Conservation (phyloP, 176 grass and related monocot species). For the Carex myosuroides region DNA sequence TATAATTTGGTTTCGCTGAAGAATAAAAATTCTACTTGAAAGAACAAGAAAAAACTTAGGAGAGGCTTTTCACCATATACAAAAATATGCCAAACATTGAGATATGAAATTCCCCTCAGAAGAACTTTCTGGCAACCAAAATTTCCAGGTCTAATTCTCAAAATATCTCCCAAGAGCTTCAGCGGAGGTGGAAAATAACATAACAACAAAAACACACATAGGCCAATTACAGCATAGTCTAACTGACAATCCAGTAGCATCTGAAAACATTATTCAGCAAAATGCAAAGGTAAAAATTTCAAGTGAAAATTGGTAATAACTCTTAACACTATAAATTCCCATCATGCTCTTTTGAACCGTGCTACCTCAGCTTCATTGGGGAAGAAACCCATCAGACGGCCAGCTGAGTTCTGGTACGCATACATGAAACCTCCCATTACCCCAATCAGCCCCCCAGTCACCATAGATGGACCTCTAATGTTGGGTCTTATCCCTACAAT, state of each 20-base stretch:
- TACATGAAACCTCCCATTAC: constrained; percentile 96
- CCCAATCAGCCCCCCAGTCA: constrained; percentile 82
- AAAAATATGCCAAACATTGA: not conserved
- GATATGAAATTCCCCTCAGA: not conserved
- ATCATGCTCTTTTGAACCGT: constrained; percentile 48
- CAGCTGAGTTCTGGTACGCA: constrained; percentile 94
- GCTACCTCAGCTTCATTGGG: constrained; percentile 82
- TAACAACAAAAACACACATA: not conserved
- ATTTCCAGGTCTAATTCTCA: not conserved
- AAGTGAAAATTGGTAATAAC: not conserved
- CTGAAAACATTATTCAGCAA: constrained; percentile 4
- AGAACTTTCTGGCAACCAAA: not conserved
- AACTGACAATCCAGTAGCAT: not conserved
- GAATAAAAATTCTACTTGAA: not conserved
- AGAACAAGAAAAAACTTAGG: not conserved
- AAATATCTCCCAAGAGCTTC: not conserved
- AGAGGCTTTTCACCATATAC: not conserved
- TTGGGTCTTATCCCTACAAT: constrained; percentile 84
- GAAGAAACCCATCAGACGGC: constrained; percentile 95
- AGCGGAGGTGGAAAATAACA: not conserved
- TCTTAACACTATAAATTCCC: constrained; percentile 3
- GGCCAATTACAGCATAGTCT: not conserved
- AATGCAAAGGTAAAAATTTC: not conserved
- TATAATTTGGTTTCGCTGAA: not conserved
- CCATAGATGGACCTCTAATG: constrained; percentile 95